Evolutionary conservation across 2,329 filamentous ascomycete genomes (phyloP).

Genomic region (Cytospora chrysosperma): DNA sequence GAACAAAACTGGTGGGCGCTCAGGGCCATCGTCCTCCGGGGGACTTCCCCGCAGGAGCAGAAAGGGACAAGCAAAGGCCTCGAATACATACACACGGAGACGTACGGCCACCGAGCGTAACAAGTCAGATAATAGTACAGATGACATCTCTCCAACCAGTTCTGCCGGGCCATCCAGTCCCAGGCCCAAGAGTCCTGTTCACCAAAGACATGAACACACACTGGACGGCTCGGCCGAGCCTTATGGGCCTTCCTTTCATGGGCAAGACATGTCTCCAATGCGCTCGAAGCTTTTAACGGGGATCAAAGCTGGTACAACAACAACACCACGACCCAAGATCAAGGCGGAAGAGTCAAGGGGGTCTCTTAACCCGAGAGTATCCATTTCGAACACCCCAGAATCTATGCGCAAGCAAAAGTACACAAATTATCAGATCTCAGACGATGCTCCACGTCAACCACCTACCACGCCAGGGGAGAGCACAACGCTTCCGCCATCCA

Average conservation of each 20-base stretch:
- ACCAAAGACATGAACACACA: not conserved
- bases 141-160: conserved; percentile 4
- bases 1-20: not conserved
- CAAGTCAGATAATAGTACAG: not conserved
- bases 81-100: not conserved
- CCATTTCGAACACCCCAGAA: not conserved
- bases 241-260: not conserved
- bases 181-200: not conserved
- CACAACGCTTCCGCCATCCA: not conserved
- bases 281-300: not conserved
- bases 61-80: not conserved
- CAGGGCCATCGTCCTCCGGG: not conserved
- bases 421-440: not conserved
- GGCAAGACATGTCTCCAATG: not conserved
- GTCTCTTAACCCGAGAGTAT: not conserved
- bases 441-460: not conserved
- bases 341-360: not conserved
- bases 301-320: not conserved
- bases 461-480: not conserved
- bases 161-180: not conserved
- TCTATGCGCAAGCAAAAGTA: not conserved
- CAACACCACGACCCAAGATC: not conserved
- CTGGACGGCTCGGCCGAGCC: not conserved
- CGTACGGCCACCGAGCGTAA: not conserved
- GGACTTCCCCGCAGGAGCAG: not conserved